These are phyloP conservation scores for Porodaedalea pini DNA, from an alignment of 1,284 basidiomycete genomes.

Conservation along the genomic window DNA sequence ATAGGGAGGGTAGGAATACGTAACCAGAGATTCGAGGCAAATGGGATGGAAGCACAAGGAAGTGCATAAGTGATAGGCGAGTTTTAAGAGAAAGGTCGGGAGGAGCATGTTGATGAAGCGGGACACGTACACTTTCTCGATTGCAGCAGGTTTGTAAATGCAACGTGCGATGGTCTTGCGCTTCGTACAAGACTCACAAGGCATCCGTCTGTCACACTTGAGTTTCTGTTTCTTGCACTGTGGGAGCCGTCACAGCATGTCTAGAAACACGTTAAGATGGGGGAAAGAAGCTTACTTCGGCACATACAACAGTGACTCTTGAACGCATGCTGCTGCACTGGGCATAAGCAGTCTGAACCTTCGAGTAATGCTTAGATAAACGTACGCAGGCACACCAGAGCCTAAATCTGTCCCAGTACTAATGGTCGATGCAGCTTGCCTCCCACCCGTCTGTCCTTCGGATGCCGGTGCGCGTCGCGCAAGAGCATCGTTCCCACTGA, in stretches of 20 bases:
- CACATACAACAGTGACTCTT: conserved; percentile 76
- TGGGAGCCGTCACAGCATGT: neutral
- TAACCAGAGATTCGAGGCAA: neutral
- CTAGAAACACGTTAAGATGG: neutral
- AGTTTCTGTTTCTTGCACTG: conserved; percentile 82
- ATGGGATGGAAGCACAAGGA: neutral
- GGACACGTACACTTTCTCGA: conserved; percentile 79
- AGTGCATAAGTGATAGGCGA: too few species aligned
- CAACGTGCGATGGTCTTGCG: conserved; percentile 70
- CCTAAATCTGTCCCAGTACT: too few species aligned
- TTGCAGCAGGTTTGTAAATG: conserved; percentile 73
- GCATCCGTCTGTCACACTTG: conserved; percentile 72
- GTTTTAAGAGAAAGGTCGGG: too few species aligned
- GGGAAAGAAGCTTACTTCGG: conserved; percentile 51
- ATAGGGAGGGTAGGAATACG: neutral
- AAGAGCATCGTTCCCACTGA: too few species aligned
- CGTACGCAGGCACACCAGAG: too few species aligned
- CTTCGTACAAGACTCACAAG: conserved; percentile 72
- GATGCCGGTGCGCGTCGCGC: too few species aligned
- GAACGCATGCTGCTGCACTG: conserved; percentile 49
- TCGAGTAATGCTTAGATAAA: too few species aligned
- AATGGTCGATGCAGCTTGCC: too few species aligned
- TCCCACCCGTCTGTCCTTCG: too few species aligned
- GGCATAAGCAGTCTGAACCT: too few species aligned
- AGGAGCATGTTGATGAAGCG: conserved; percentile 16